A percentile compares a stretch with the other conserved stretches of the same genome.
Conservation (phyloP, 2,329 filamentous ascomycete genomes). For the Hypoxylon sp. region DNA sequence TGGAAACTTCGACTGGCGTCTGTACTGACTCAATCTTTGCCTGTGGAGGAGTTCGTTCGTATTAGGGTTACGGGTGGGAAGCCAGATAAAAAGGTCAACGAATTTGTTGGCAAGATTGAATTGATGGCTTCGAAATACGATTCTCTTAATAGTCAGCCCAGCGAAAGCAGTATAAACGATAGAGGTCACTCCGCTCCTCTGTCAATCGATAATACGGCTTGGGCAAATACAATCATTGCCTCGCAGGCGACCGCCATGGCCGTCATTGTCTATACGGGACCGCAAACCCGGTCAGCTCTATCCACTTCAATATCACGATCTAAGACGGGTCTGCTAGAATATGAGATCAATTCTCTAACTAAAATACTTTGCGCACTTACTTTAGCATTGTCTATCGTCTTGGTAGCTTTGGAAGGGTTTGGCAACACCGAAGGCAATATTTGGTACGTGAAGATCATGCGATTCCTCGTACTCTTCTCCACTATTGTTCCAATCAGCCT, state of each 20-base stretch:
- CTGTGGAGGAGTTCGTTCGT: conserved; percentile 78
- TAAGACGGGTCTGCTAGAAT: conserved; percentile 93
- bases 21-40: conserved; percentile 84
- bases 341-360: conserved; percentile 96
- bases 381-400: conserved; percentile 84
- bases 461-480: conserved; percentile 98
- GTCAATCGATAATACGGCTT: conserved; percentile 96
- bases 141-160: conserved; percentile 62
- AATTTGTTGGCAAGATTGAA: conserved; percentile 92
- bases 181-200: conserved; percentile 76
- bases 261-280: conserved; percentile 93
- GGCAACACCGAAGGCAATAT: conserved; percentile 73
- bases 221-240: conserved; percentile 97
- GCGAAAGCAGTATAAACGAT: conserved; percentile 55
- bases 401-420: conserved; percentile 91
- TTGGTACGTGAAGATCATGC: conserved; percentile 98
- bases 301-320: conserved; percentile 93
- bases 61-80: conserved; percentile 85
- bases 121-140: conserved; percentile 71
- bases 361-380: conserved; percentile 96
- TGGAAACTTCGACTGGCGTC: conserved; percentile 96
- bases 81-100: conserved; percentile 93
- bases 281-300: conserved; percentile 92
- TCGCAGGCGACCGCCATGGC: conserved; percentile 91
- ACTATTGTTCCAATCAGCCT: conserved; percentile 98